Evolutionary conservation across 352 stramenopile genomes (phyloP), one percentile per base, ranked within the genome.

Genomic region (Phytophthora quininea): DNA sequence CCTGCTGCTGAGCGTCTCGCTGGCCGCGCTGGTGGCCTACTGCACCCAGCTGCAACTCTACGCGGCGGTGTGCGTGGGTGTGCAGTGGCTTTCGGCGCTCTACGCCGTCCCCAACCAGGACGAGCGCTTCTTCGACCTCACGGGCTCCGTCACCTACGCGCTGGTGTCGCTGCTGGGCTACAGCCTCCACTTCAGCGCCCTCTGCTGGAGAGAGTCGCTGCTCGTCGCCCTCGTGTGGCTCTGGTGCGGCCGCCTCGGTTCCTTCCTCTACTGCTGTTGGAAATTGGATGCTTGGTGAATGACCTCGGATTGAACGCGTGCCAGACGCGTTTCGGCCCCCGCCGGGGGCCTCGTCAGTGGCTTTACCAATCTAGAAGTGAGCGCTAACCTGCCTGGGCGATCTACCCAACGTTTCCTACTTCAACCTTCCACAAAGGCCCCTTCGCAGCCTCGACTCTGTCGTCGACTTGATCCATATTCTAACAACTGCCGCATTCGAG

Each of bases 121-220:
- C 45, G 86, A 95, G 67, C 84, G 73, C 19, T 91, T 87, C 62
- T 87, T 91, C 62, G 86, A 95, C 61, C 65, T 93, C 47, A 92
- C 81, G 42, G 87, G 87, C 64, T 83, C 87, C 46, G 35, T 71
- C 33, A 95, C 87, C 35, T 91, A 86, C 65, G 78, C 80, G n/a
- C 64, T 52, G 3, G 72, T 93, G n/a, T 82, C 72, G 9, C 29
- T 79, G 48, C 68, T 86, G 29, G 76, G 73, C 29, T 78, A 79
- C 48, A 46, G 61, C 24, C 52, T 74, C 38, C 62, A 60, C 19
- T 24, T 24, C 1, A 69, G 75, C 4, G 63, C 66, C 40, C 68
- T 75, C 40, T 75, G 64, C 10, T 88, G 79, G 78, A 81, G 82
- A 43, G 80, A 73, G 30, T 58, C 78, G 10, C 57, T 93, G 56